phyloP scores from a whole-genome alignment of 2,329 filamentous ascomycete species.

The Cytospora piceae region DNA sequence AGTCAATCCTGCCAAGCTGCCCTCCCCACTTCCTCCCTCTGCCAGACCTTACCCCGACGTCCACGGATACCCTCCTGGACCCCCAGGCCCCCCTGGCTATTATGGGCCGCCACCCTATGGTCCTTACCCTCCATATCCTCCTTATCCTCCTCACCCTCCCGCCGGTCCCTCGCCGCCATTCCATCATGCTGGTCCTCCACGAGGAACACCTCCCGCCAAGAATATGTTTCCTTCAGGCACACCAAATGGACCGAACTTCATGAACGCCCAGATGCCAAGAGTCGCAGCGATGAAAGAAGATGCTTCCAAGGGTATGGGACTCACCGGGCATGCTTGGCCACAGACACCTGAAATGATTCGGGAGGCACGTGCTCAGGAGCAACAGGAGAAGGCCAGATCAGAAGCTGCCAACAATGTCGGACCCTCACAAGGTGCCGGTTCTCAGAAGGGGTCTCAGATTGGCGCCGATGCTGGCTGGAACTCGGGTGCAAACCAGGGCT shows the following conservation, averaged over 20 bases:
- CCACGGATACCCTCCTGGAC: not conserved
- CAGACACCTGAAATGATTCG: slow-evolving; percentile 8
- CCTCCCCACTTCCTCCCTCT: slow-evolving; percentile 14
- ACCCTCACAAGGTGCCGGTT: not conserved
- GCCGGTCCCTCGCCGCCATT: not conserved
- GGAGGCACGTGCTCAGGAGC: not conserved
- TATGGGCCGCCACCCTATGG: not conserved
- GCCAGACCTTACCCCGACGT: not conserved
- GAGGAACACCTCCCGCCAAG: slow-evolving; percentile 4
- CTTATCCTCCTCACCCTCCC: not conserved
- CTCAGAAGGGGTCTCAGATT: not conserved
- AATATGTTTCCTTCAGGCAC: not conserved
- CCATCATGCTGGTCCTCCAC: slow-evolving; percentile 9
- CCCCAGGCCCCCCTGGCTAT: slow-evolving; percentile 2
- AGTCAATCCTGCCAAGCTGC: slow-evolving; percentile 13
- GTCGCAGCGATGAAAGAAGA: slow-evolving; percentile 6
- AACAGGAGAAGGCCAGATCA: not conserved
- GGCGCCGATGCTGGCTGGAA: not conserved
- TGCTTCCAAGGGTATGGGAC: slow-evolving; percentile 14
- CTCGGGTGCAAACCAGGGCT: slow-evolving; percentile 10
- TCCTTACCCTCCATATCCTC: slow-evolving; percentile 4
- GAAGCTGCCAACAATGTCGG: slow-evolving; percentile 24
- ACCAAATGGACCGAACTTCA: not conserved
- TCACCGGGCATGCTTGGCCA: slow-evolving; percentile 13
- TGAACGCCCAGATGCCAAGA: not conserved